A percentile compares a stretch with the other conserved stretches of the same genome.
These are phyloP conservation scores for Penicillium dipodomyicola DNA, from an alignment of 495 filamentous ascomycete species.

Conservation along the genomic window DNA sequence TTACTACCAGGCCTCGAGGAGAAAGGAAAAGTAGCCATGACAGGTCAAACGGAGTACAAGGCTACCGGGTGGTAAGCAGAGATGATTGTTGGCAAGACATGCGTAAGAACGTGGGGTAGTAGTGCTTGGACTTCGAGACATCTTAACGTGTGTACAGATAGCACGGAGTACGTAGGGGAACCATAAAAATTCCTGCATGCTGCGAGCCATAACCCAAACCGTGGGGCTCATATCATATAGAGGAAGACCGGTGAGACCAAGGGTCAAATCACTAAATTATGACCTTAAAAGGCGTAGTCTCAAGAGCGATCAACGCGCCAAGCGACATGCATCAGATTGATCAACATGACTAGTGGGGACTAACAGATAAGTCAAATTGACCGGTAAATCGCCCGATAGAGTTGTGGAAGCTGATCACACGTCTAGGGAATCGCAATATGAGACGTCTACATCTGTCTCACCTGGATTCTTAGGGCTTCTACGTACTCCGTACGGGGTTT, in stretches of 20 bases:
- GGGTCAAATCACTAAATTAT: background rate
- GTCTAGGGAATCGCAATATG: background rate
- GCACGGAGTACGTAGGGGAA: background rate
- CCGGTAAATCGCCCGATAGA: constrained; percentile 25
- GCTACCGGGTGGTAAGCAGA: background rate
- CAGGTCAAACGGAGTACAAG: background rate
- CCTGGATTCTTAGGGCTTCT: background rate
- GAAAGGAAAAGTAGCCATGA: background rate
- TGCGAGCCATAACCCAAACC: constrained; percentile 7
- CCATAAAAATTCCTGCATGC: constrained; percentile 3
- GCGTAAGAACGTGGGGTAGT: background rate
- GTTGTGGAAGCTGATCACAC: background rate
- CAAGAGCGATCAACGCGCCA: constrained; percentile 19
- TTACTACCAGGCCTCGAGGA: background rate
- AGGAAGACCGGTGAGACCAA: constrained; percentile 13
- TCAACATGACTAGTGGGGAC: constrained; percentile 19
- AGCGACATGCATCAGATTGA: constrained; percentile 32
- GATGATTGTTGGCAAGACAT: background rate
- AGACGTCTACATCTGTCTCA: background rate
- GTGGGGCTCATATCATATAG: background rate
- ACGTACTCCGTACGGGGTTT: too few species aligned
- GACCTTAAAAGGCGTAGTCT: background rate
- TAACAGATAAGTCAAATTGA: constrained; percentile 15
- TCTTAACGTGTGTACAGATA: background rate
- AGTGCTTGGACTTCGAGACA: background rate